Evolutionary conservation across 768 basidiomycete species (phyloP).

Genomic region (Suillus subalutaceus): DNA sequence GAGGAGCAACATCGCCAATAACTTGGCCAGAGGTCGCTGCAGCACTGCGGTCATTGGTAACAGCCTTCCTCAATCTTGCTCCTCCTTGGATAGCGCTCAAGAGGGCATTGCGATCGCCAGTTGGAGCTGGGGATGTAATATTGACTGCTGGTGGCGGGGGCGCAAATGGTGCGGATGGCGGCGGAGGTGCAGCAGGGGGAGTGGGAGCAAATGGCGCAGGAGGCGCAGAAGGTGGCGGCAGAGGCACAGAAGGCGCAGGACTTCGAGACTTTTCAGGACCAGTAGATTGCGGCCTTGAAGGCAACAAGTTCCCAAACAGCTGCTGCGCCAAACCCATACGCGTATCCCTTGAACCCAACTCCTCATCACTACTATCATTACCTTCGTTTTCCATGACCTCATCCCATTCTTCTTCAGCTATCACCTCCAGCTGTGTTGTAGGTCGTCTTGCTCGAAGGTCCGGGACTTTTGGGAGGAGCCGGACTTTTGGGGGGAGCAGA

Average conservation of each 20-base stretch:
- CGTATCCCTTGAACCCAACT: constrained; percentile 62
- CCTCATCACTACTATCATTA: constrained; percentile 79
- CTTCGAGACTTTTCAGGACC: constrained; percentile 35
- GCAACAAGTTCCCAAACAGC: constrained; percentile 76
- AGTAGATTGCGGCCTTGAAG: constrained; percentile 58
- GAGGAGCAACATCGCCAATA: constrained; percentile 72
- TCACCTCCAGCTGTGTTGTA: constrained; percentile 65
- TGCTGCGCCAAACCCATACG: constrained; percentile 75
- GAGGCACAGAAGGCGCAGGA: constrained; percentile 14
- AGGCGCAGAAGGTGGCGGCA: constrained; percentile 20
- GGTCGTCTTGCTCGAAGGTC: constrained; percentile 51
- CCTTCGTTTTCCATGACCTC: constrained; percentile 75
- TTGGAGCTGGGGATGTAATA: constrained; percentile 34
- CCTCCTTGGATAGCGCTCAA: constrained; percentile 82
- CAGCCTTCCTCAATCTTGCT: constrained; percentile 66
- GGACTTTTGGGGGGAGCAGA: constrained; percentile 50
- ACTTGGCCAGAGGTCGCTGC: constrained; percentile 75
- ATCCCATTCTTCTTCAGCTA: constrained; percentile 83
- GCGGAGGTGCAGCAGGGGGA: constrained; percentile 35
- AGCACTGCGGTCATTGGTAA: constrained; percentile 83
- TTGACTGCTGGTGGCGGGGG: constrained; percentile 33
- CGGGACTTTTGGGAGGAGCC: constrained; percentile 50
- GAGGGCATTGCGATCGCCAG: constrained; percentile 65
- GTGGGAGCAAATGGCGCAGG: constrained; percentile 14
- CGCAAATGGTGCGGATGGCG: constrained; percentile 37